phyloP scores from a whole-genome alignment of 345 rosid genomes.

The Eutrema heterophyllum region DNA sequence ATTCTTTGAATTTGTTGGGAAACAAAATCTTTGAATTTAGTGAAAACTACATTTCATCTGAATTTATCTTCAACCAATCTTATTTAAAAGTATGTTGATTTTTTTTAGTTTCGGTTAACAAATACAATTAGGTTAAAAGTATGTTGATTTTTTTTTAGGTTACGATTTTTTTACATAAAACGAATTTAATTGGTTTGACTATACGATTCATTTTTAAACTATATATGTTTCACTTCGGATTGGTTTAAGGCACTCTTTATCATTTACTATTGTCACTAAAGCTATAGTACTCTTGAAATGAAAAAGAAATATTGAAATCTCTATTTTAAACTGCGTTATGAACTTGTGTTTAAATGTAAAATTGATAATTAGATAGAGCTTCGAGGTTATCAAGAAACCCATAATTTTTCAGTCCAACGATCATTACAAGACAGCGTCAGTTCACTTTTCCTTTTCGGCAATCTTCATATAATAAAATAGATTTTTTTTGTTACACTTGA shows the following conservation, averaged over 20 bases:
- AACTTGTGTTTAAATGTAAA: not conserved
- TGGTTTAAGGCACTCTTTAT: not conserved
- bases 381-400: constrained; percentile 19
- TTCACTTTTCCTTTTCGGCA: constrained; percentile 20
- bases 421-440: constrained; percentile 18
- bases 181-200: not conserved
- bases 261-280: not conserved
- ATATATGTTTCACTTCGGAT: not conserved
- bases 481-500: not conserved
- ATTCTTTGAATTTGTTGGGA: constrained; percentile 27
- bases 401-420: constrained; percentile 14
- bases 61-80: not conserved
- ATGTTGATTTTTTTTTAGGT: not conserved
- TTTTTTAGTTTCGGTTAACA: not conserved
- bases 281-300: not conserved
- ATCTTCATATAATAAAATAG: constrained; percentile 5
- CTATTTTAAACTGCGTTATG: not conserved
- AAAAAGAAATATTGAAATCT: not conserved
- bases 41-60: constrained; percentile 15
- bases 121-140: not conserved
- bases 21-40: not conserved
- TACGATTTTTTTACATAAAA: not conserved
- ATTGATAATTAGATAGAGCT: not conserved
- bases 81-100: not conserved
- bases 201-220: not conserved